phyloP scores from a whole-genome alignment of 306 rosid genomes.

The Rosa rugosa region DNA sequence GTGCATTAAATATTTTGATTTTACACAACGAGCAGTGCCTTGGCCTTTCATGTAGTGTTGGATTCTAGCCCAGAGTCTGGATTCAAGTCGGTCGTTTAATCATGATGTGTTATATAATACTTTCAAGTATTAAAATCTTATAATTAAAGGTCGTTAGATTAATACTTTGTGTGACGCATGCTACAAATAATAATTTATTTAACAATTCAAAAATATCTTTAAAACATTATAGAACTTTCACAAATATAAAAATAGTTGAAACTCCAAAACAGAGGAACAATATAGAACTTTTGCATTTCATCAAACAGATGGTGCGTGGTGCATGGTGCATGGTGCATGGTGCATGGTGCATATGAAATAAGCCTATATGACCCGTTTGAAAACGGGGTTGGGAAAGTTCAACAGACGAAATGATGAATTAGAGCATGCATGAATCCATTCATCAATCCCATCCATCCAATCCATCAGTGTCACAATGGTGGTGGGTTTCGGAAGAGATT shows the following conservation, averaged over 20 bases:
- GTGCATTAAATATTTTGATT: conserved; percentile 23
- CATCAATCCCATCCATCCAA: conserved; percentile 56
- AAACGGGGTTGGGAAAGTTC: conserved; percentile 10
- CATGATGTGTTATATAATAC: too few species aligned
- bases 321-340: too few species aligned
- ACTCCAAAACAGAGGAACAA: too few species aligned
- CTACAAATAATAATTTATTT: too few species aligned
- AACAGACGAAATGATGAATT: conserved; percentile 34
- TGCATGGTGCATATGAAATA: background rate
- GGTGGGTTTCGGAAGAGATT: conserved; percentile 31
- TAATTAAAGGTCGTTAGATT: too few species aligned
- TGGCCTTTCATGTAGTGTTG: background rate
- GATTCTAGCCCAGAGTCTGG: background rate
- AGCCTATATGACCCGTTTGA: background rate
- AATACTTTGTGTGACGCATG: too few species aligned
- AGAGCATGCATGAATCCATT: conserved; percentile 40
- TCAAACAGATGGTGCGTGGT: too few species aligned
- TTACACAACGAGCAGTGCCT: conserved; percentile 20
- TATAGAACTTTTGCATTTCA: too few species aligned
- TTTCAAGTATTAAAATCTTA: too few species aligned
- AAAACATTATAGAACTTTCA: too few species aligned
- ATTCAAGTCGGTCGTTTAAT: background rate
- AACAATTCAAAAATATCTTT: too few species aligned
- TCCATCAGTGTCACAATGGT: conserved; percentile 52
- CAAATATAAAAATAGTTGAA: too few species aligned